A percentile compares a stretch with the other conserved stretches of the same genome.
Conservation (phyloP, 176 grass and related monocot genomes). For the Musa itinerans region DNA sequence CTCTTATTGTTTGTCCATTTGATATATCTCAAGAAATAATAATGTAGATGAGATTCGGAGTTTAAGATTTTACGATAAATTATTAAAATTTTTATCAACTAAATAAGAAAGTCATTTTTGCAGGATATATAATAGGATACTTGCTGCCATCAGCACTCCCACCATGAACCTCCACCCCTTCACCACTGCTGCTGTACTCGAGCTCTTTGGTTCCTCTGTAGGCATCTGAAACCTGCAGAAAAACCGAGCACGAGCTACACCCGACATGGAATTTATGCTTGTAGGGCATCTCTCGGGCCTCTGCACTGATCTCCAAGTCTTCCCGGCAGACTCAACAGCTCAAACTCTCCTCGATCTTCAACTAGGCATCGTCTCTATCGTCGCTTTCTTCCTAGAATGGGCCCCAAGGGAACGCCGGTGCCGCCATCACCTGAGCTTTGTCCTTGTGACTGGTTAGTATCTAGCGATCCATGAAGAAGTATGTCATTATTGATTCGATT, state of each 20-base stretch:
- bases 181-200: too few species aligned
- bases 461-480: conserved; percentile 39
- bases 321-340: background rate
- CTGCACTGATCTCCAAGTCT: background rate
- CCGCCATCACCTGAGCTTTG: conserved; percentile 20
- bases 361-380: background rate
- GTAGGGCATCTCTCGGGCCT: conserved; percentile 9
- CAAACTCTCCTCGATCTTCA: background rate
- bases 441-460: conserved; percentile 29
- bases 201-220: background rate
- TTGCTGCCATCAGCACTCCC: background rate
- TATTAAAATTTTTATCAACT: too few species aligned
- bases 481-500: conserved; percentile 54
- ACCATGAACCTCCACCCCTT: background rate
- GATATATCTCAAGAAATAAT: too few species aligned
- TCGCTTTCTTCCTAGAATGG: conserved; percentile 43
- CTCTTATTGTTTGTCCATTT: too few species aligned
- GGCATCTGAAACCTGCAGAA: conserved; percentile 8
- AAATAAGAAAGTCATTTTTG: too few species aligned
- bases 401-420: conserved; percentile 42
- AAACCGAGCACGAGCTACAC: conserved; percentile 3
- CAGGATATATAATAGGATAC: too few species aligned
- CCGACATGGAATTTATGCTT: conserved; percentile 5
- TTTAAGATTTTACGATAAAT: too few species aligned
- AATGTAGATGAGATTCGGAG: too few species aligned